Base-by-base conservation (phyloP, 129 eudicot species). In the Pulicaria dysenterica region DNA sequence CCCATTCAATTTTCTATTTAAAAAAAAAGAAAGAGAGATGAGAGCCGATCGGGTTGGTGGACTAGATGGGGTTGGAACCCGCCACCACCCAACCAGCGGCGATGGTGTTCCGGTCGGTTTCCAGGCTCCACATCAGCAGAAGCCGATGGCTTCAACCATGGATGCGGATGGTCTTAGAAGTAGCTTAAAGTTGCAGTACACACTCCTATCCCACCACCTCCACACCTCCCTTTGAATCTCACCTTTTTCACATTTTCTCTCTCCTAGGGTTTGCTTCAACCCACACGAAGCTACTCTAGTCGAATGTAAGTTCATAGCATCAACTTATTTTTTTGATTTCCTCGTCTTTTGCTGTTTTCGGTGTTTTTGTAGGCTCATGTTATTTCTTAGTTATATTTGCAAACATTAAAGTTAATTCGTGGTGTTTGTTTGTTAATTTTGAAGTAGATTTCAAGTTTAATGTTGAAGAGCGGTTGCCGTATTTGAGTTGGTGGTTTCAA, bases 181-280 rank as follows among this genome's bases (percentile, higher is more conserved):
- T 65, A 72, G 83, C 89, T 78, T 87, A 70, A 79, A 84, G 77
- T 84, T 67, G 80, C 86, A 83, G 83, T 73, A 46, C 79, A 74
- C 77, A 13, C 59, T 17, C 59, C 79, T 70, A 77, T 46, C 70
- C 67, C 77, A 49, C 71, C 70, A 36, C 60, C 73, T 41, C 69
- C 39, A n/a, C 9, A 31, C 61, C 67, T 44, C 61, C 74, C 53
- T 67, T 64, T 68, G 65, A 69, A 49, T 69, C 81, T 61, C 61
- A 47, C 76, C 57, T 43, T 81, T 72, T 16, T 4, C 58, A 15
- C 51, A 3, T 67, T 63, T 48, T 80, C 80, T 79, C 85, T 79
- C 84, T 70, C 84, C 77, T 81, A 81, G 83, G 83, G 86, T 79
- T 75, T 76, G 12, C 67, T 65, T 24, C 62, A 73, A 37, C 53